Evolutionary conservation across 192 early-diverging fungal species (phyloP).

Genomic region (Linnemannia schmuckeri): DNA sequence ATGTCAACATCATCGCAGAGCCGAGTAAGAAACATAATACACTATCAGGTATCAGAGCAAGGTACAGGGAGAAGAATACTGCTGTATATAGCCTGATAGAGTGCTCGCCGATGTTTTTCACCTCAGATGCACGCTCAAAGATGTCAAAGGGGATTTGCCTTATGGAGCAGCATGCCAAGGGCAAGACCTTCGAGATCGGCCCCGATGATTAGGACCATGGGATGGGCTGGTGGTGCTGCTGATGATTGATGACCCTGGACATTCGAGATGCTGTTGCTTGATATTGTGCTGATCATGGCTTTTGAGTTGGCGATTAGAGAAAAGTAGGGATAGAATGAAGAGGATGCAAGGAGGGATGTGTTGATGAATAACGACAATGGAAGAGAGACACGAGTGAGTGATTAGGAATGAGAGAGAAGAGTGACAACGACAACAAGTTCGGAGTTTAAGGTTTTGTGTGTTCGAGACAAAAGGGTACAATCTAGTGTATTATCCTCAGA

Average conservation of each 20-base stretch:
- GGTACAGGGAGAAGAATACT: background rate
- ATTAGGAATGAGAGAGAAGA: no score
- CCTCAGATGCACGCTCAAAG: slow-evolving; percentile 5
- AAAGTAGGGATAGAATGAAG: background rate
- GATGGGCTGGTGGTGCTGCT: background rate
- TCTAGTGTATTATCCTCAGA: no score
- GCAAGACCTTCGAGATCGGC: slow-evolving; percentile 1
- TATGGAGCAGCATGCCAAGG: background rate
- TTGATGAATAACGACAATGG: background rate
- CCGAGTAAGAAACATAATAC: background rate
- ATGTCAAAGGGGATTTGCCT: background rate
- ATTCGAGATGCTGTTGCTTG: background rate
- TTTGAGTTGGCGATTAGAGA: background rate
- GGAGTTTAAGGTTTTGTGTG: no score
- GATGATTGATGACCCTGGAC: background rate
- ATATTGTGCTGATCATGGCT: no score
- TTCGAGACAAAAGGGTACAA: no score
- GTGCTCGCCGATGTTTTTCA: background rate
- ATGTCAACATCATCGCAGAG: background rate
- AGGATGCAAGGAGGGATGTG: background rate
- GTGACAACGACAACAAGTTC: no score
- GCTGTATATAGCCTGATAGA: background rate
- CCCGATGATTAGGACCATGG: background rate
- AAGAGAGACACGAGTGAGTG: background rate
- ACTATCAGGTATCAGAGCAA: no score